Percentiles rank a stretch among this genome's conserved stretches.
Evolutionary conservation across 495 filamentous ascomycete genomes (phyloP).

Genomic region (Echria macrotheca): DNA sequence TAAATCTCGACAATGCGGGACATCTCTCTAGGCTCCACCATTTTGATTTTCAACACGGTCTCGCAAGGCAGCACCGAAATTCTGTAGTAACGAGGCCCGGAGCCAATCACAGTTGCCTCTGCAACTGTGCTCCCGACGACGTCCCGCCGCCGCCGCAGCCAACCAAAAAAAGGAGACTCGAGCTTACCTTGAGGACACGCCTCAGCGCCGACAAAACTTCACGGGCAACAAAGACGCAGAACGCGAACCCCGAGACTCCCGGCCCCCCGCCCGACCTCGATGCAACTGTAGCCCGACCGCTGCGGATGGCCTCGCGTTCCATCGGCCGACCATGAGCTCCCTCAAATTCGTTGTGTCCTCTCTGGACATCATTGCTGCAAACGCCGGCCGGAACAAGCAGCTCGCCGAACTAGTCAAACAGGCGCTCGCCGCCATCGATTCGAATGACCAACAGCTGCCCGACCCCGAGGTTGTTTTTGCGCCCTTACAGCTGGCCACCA

Average conservation of each 20-base stretch:
- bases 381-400: slow-evolving; percentile 74
- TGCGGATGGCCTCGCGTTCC: slow-evolving; percentile 37
- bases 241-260: neutral
- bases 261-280: slow-evolving; percentile 9
- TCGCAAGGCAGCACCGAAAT: neutral
- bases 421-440: slow-evolving; percentile 77
- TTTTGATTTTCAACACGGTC: neutral
- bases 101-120: neutral
- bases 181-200: neutral
- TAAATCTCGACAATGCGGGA: neutral
- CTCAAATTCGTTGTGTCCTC: slow-evolving; percentile 92
- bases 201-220: neutral
- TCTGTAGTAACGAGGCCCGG: neutral
- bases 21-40: slow-evolving; percentile 9
- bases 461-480: slow-evolving; percentile 89
- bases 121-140: neutral
- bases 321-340: slow-evolving; percentile 68
- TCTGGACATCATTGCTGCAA: slow-evolving; percentile 81
- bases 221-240: slow-evolving; percentile 5
- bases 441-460: slow-evolving; percentile 60
- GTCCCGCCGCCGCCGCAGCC: neutral
- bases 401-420: slow-evolving; percentile 73
- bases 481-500: slow-evolving; percentile 82
- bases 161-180: too few species aligned
- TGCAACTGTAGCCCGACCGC: slow-evolving; percentile 25